Conservation (phyloP, 805 yeast genomes). For the Spathaspora passalidarum region DNA sequence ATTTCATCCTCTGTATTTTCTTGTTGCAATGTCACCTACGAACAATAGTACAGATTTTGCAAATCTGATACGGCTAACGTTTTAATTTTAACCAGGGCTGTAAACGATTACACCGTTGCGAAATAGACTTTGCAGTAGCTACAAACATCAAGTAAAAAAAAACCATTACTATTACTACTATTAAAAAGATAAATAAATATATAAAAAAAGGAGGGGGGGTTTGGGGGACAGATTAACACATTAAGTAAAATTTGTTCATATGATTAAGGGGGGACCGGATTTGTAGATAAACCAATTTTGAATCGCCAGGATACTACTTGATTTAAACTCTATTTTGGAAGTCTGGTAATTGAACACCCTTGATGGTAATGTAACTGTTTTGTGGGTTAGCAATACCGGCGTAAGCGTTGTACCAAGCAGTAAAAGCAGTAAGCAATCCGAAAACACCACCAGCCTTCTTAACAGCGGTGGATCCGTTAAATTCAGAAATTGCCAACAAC, state of each 20-base stretch:
- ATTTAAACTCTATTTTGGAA: slow-evolving; percentile 11
- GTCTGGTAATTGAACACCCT: slow-evolving; percentile 45
- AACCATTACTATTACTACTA: slow-evolving; percentile 8
- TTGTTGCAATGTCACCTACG: too few species aligned
- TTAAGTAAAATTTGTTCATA: slow-evolving; percentile 1
- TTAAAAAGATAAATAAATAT: slow-evolving; percentile 2
- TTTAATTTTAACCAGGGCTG: too few species aligned
- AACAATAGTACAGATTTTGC: too few species aligned
- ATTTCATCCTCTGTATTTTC: too few species aligned
- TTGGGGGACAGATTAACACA: slow-evolving; percentile 5
- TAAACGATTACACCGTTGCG: too few species aligned
- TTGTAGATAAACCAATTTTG: background rate
- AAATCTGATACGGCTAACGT: too few species aligned
- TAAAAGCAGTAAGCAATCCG: slow-evolving; percentile 39
- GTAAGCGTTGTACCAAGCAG: slow-evolving; percentile 46
- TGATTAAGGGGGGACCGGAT: slow-evolving; percentile 4
- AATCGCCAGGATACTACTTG: slow-evolving; percentile 4
- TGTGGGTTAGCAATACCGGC: slow-evolving; percentile 54
- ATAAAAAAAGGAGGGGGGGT: background rate
- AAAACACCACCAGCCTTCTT: slow-evolving; percentile 43
- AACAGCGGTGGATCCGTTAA: slow-evolving; percentile 23
- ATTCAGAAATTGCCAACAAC: slow-evolving; percentile 38
- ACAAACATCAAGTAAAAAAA: background rate
- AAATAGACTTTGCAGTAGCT: background rate
- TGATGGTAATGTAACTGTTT: slow-evolving; percentile 56